These are phyloP conservation scores for Thraustotheca clavata DNA, from an alignment of 352 stramenopile genomes.

Conservation along the genomic window DNA sequence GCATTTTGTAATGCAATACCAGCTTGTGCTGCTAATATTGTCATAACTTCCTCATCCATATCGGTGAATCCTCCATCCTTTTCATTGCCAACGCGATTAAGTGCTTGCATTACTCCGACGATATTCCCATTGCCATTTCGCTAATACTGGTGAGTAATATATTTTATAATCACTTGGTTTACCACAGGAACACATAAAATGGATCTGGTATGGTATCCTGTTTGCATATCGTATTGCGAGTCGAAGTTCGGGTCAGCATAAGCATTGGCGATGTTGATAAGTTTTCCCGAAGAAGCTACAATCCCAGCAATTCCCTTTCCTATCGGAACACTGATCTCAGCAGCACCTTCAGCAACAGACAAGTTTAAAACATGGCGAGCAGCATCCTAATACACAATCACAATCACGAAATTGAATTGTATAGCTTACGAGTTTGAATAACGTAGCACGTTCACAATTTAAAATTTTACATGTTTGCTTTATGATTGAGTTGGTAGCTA, in stretches of 20 bases:
- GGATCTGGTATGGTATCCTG: conserved; percentile 85
- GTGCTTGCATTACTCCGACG: conserved; percentile 84
- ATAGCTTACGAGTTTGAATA: conserved; percentile 78
- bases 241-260: conserved; percentile 93
- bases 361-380: conserved; percentile 71
- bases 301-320: conserved; percentile 85
- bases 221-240: conserved; percentile 84
- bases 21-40: conserved; percentile 75
- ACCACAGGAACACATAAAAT: conserved; percentile 89
- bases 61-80: conserved; percentile 63
- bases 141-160: background rate
- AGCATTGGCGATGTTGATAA: conserved; percentile 87
- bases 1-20: conserved; percentile 84
- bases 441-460: conserved; percentile 79
- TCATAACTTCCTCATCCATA: conserved; percentile 82
- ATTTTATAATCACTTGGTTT: background rate
- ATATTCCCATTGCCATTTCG: conserved; percentile 65
- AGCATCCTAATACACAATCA: conserved; percentile 42
- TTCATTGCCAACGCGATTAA: conserved; percentile 77
- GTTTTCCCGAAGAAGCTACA: conserved; percentile 66
- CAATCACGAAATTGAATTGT: background rate
- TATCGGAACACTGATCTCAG: conserved; percentile 77
- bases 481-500: conserved; percentile 78
- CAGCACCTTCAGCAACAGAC: conserved; percentile 76
- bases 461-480: conserved; percentile 82